phyloP scores from a whole-genome alignment of 2,329 filamentous ascomycete species.

The Epicoccum sorghinum region DNA sequence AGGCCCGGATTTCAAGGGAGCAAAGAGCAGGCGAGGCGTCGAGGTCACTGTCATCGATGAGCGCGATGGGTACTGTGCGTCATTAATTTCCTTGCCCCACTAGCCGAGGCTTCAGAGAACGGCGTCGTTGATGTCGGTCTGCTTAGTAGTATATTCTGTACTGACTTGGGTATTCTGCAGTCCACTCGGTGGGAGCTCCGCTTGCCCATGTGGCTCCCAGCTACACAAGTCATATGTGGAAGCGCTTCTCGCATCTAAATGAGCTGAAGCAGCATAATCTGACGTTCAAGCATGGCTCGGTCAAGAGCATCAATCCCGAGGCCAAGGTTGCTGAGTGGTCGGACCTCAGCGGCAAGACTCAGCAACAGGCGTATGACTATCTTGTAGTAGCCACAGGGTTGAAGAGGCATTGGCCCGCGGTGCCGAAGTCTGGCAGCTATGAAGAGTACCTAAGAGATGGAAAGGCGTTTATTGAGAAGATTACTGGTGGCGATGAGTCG shows the following conservation, averaged over 20 bases:
- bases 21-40: conserved; percentile 58
- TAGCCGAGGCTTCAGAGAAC: conserved; percentile 23
- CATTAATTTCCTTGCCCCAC: conserved; percentile 18
- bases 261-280: conserved; percentile 69
- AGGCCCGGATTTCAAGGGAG: conserved; percentile 44
- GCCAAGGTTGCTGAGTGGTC: conserved; percentile 65
- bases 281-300: conserved; percentile 68
- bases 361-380: conserved; percentile 68
- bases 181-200: conserved; percentile 77
- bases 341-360: conserved; percentile 56
- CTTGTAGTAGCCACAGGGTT: conserved; percentile 75
- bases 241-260: conserved; percentile 69
- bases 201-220: conserved; percentile 69
- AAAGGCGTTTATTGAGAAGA: conserved; percentile 62
- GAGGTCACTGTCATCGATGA: conserved; percentile 79
- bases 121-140: conserved; percentile 2
- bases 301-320: conserved; percentile 64
- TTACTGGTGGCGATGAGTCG: conserved; percentile 37
- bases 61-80: conserved; percentile 80
- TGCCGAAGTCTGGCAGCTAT: conserved; percentile 68
- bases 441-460: conserved; percentile 69
- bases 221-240: conserved; percentile 73
- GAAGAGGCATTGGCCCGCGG: conserved; percentile 72
- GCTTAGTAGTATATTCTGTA: conserved; percentile 18
- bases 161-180: conserved; percentile 51